Base-by-base conservation (phyloP, 2,329 filamentous ascomycete species). In the Talaromyces sp. region DNA sequence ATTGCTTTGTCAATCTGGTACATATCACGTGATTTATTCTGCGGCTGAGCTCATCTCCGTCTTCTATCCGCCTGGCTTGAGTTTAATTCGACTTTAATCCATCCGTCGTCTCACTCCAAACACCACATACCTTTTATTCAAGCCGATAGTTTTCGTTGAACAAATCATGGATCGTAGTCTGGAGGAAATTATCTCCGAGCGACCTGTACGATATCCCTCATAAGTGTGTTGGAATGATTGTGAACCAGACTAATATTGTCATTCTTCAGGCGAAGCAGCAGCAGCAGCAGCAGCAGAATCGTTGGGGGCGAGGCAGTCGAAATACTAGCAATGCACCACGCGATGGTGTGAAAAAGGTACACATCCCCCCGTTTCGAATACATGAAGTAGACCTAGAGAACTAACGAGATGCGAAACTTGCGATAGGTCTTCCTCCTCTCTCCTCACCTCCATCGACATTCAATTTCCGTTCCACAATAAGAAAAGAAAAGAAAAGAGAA, bases 281-380 rank as follows among this genome's bases (percentile, higher is more conserved):
- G 52, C 67, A 62, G 58, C 71, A 27, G 27, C 27, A 27, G 27
- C 67, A 62, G 58, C 71, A 74, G 52, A 71, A 69, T 65, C 74
- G 76, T 65, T 72, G 77, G 69, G 75, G 76, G 68, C 76, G 77
- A 68, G 72, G 75, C 68, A 71, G 77, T 69, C 79, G 62, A 64
- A 64, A 81, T 69, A 76, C 78, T 65, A 76, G 79, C 74, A 82
- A 83, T 56, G 89, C 85, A 72, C 90, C 61, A 56, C 89, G 91
- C 81, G 91, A 95, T 81, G 91, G 91, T 80, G 86, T 94, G 77
- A 93, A 89, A 93, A 96, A 96, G 92, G 92, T 94, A 37, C 3
- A 33, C 3, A 14, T 22, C 3, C 4, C 31, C 3, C 27, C 27
- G 3, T 24, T 41, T 11, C 10, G 1, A 10, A 22, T 0, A 3